A percentile compares a stretch with the other conserved stretches of the same genome.
Conservation (phyloP, 352 stramenopile genomes). For the Pythium monospermum region DNA sequence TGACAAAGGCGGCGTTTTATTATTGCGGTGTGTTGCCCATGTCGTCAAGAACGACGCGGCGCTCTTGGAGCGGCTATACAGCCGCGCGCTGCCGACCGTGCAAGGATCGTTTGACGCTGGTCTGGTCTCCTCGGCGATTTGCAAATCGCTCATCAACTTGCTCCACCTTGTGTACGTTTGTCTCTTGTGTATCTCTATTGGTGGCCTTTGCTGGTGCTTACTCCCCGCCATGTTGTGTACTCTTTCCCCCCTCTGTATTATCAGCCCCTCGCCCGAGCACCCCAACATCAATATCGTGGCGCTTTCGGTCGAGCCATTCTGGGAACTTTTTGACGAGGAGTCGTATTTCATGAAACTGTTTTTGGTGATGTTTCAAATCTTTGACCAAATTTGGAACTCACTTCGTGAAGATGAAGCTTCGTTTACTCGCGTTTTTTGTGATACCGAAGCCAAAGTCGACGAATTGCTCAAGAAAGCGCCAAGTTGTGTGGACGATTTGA, state of each 20-base stretch:
- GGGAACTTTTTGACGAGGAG: slow-evolving; percentile 79
- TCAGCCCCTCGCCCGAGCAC: slow-evolving; percentile 50
- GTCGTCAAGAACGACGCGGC: slow-evolving; percentile 53
- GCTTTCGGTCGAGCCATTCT: slow-evolving; percentile 77
- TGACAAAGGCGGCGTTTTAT: slow-evolving; percentile 63
- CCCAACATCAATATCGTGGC: slow-evolving; percentile 69
- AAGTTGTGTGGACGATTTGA: slow-evolving; percentile 56
- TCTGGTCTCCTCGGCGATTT: slow-evolving; percentile 63
- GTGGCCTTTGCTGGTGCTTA: no score
- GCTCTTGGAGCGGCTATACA: slow-evolving; percentile 43
- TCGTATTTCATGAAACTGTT: slow-evolving; percentile 79
- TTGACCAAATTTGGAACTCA: slow-evolving; percentile 64
- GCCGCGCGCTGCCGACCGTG: slow-evolving; percentile 49
- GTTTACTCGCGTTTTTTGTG: slow-evolving; percentile 77
- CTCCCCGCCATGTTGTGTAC: background rate
- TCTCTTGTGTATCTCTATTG: no score
- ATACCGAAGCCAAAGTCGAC: slow-evolving; percentile 60
- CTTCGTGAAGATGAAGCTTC: slow-evolving; percentile 58
- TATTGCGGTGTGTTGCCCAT: slow-evolving; percentile 58
- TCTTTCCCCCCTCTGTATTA: slow-evolving; percentile 6
- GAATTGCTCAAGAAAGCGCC: slow-evolving; percentile 63
- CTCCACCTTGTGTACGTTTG: slow-evolving; percentile 71
- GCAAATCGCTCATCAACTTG: slow-evolving; percentile 61
- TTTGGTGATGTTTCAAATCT: slow-evolving; percentile 68
- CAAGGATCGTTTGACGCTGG: slow-evolving; percentile 62